phyloP scores from a whole-genome alignment of 83 land plant genomes.

The Isoetes engelmannii region DNA sequence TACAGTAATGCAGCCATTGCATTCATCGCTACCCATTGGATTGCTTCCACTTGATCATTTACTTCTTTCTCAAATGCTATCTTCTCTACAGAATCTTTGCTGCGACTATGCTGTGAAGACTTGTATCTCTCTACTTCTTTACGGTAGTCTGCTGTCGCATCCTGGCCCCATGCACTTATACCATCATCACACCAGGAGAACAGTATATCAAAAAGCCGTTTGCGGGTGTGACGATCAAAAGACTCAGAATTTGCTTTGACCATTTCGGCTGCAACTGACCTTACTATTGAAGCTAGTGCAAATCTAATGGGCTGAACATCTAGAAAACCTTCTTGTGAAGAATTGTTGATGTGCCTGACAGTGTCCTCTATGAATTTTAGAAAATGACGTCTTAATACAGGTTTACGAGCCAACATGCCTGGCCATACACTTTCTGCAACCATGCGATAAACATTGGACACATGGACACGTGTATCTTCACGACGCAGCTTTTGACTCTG shows the following conservation, averaged over 20 bases:
- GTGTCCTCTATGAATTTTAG: slow-evolving; percentile 87
- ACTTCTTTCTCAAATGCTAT: slow-evolving; percentile 83
- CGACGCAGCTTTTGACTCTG: slow-evolving; percentile 91
- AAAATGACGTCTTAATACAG: slow-evolving; percentile 63
- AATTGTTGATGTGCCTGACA: slow-evolving; percentile 40
- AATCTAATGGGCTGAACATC: slow-evolving; percentile 82
- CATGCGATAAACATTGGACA: slow-evolving; percentile 84
- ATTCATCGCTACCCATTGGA: slow-evolving; percentile 96
- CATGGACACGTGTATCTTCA: slow-evolving; percentile 86
- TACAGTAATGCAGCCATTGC: slow-evolving; percentile 95
- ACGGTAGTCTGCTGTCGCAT: slow-evolving; percentile 67
- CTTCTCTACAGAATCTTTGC: slow-evolving; percentile 84
- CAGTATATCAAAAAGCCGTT: slow-evolving; percentile 79
- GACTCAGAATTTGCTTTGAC: slow-evolving; percentile 76
- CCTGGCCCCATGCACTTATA: slow-evolving; percentile 58
- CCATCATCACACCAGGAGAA: slow-evolving; percentile 90
- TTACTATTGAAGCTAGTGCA: slow-evolving; percentile 79
- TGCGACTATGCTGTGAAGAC: slow-evolving; percentile 59
- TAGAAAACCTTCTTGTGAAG: slow-evolving; percentile 69
- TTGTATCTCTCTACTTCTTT: slow-evolving; percentile 89
- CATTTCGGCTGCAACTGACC: slow-evolving; percentile 84
- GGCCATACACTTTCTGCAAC: slow-evolving; percentile 99
- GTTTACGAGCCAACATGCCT: slow-evolving; percentile 70
- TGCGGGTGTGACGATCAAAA: slow-evolving; percentile 74
- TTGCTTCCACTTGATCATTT: slow-evolving; percentile 89